Percentiles rank a stretch among this genome's conserved stretches.
Evolutionary conservation across 139 green algal species (phyloP).

Genomic region (Zygnema circumcarinatum): DNA sequence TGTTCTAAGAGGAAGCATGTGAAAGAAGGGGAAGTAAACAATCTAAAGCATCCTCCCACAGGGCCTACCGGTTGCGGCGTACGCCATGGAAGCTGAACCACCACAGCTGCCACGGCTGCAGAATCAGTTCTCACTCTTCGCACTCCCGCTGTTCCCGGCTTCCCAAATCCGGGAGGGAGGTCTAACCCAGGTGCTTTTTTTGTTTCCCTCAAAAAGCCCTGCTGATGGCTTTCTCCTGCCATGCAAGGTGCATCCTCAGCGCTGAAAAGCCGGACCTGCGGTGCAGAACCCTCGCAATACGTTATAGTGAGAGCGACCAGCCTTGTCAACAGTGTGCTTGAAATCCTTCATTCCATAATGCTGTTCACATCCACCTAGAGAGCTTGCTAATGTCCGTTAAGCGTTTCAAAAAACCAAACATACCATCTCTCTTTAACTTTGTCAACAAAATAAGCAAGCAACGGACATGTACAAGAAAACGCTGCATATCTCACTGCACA

Average conservation of each 20-base stretch:
- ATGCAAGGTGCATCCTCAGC: conserved; percentile 2
- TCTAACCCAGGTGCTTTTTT: not conserved
- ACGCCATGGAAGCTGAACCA: conserved; percentile 20
- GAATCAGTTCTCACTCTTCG: conserved; percentile 16
- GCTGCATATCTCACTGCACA: no score
- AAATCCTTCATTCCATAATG: no score
- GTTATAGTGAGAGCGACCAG: no score
- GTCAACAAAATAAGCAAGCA: no score
- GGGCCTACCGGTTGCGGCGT: not conserved
- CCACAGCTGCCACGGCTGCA: conserved; percentile 9
- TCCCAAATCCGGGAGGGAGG: conserved; percentile 6
- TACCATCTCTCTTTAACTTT: no score
- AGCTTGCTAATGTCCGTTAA: no score
- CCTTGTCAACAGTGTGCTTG: no score
- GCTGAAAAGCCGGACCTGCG: conserved; percentile 18
- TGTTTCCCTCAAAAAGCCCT: not conserved
- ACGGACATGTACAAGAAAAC: no score
- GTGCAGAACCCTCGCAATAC: no score
- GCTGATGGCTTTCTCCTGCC: conserved; percentile 2
- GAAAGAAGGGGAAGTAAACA: not conserved
- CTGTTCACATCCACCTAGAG: no score
- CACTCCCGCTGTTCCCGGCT: not conserved
- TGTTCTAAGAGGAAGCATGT: no score
- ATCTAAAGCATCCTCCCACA: not conserved
- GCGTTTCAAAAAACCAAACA: no score